Conservation (phyloP, 192 early-diverging fungal species). For the Nowakowskiella sp. region DNA sequence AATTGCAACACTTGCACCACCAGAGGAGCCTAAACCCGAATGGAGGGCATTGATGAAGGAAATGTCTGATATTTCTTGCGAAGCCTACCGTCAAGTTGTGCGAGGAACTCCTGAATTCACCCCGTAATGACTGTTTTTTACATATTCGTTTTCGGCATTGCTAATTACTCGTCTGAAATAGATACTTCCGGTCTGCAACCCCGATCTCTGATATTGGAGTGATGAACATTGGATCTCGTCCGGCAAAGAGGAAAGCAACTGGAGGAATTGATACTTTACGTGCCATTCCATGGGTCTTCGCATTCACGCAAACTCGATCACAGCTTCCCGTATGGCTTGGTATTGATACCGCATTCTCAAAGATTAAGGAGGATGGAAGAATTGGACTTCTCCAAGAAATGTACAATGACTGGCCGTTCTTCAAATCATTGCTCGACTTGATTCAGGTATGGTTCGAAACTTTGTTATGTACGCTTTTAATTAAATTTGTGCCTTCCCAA, state of each 20-base stretch:
- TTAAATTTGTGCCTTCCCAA: background rate
- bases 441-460: constrained; percentile 12
- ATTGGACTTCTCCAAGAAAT: constrained; percentile 18
- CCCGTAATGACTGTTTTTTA: no score
- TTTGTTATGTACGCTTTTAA: background rate
- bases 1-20: constrained; percentile 22
- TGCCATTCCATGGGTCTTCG: constrained; percentile 33
- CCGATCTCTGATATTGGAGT: constrained; percentile 18
- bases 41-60: constrained; percentile 17
- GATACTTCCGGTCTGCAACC: constrained; percentile 23
- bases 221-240: constrained; percentile 29
- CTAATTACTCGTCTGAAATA: no score
- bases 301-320: constrained; percentile 24
- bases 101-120: constrained; percentile 20
- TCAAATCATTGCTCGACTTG: constrained; percentile 20
- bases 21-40: constrained; percentile 17
- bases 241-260: constrained; percentile 15
- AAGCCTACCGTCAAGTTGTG: constrained; percentile 19
- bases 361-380: constrained; percentile 14
- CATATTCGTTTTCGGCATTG: no score
- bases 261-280: constrained; percentile 28
- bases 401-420: constrained; percentile 32
- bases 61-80: constrained; percentile 24
- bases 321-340: constrained; percentile 30
- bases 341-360: constrained; percentile 17